phyloP scores from a whole-genome alignment of 805 yeast species.

The Helenozyma rhizophorensis region DNA sequence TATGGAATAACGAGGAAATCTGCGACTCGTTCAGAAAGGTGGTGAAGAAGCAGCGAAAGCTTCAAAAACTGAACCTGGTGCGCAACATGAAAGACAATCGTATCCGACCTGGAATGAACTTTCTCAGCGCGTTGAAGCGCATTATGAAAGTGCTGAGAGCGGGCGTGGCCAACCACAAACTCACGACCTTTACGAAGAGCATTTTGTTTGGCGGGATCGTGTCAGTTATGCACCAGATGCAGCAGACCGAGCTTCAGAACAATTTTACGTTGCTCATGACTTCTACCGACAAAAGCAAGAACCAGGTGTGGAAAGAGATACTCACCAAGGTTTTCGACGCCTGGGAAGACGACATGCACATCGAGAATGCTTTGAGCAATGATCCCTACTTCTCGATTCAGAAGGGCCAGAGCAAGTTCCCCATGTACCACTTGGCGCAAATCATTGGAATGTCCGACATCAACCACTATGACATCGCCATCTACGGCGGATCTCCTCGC shows the following conservation, averaged over 20 bases:
- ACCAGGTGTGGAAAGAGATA: slow-evolving; percentile 58
- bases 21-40: slow-evolving; percentile 36
- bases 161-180: slow-evolving; percentile 5
- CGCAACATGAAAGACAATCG: slow-evolving; percentile 6
- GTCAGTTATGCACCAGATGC: slow-evolving; percentile 67
- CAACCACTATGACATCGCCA: slow-evolving; percentile 74
- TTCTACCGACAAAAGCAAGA: slow-evolving; percentile 21
- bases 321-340: slow-evolving; percentile 66
- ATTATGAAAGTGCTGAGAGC: slow-evolving; percentile 11
- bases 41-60: slow-evolving; percentile 31
- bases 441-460: slow-evolving; percentile 56
- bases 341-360: slow-evolving; percentile 51
- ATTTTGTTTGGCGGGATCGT: slow-evolving; percentile 63
- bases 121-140: slow-evolving; percentile 13
- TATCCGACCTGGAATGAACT: slow-evolving; percentile 12
- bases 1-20: slow-evolving; percentile 38
- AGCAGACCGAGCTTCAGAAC: slow-evolving; percentile 63
- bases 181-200: slow-evolving; percentile 56
- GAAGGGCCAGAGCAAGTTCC: slow-evolving; percentile 49
- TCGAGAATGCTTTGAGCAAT: not conserved
- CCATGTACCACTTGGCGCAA: slow-evolving; percentile 71
- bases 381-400: slow-evolving; percentile 7
- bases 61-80: slow-evolving; percentile 6
- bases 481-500: slow-evolving; percentile 78
- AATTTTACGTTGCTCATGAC: slow-evolving; percentile 30